Evolutionary conservation across 257 asterid genomes (phyloP).

Genomic region (Solanum appendiculatum): DNA sequence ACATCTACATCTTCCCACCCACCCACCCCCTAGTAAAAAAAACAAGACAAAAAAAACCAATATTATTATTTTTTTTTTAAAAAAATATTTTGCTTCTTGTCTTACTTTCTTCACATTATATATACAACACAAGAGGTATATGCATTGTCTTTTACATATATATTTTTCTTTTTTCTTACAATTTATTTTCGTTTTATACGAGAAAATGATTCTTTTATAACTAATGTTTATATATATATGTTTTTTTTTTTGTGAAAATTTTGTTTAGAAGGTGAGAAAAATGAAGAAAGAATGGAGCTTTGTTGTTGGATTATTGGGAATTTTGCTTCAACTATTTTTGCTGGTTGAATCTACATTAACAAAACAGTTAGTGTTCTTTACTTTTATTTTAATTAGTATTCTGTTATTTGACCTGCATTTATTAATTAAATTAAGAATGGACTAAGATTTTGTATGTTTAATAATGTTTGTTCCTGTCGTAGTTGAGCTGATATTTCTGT

Average conservation of each 20-base stretch:
- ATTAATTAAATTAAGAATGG: not conserved
- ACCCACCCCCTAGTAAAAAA: not conserved
- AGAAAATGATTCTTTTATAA: not conserved
- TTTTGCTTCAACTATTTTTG: conserved; percentile 25
- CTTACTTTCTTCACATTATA: not conserved
- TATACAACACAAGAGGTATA: not conserved
- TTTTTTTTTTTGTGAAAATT: not conserved
- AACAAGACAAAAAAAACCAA: not conserved
- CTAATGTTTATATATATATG: not conserved
- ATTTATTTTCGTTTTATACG: not conserved
- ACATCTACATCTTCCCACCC: not conserved
- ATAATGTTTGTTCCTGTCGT: not conserved
- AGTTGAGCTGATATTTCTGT: not conserved
- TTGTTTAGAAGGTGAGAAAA: conserved; percentile 14
- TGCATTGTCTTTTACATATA: not conserved
- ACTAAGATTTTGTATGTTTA: not conserved
- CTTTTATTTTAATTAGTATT: not conserved
- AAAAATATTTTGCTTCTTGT: not conserved
- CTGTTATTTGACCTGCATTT: not conserved
- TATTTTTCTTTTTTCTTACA: not conserved
- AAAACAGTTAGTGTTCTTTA: conserved; percentile 27
- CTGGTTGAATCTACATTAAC: conserved; percentile 22
- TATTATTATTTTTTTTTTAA: too few relatives aligned
- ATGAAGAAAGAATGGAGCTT: conserved; percentile 14
- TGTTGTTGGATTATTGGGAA: conserved; percentile 8